phyloP scores from a whole-genome alignment of 2,329 filamentous ascomycete species.

The Fusarium globosum region DNA sequence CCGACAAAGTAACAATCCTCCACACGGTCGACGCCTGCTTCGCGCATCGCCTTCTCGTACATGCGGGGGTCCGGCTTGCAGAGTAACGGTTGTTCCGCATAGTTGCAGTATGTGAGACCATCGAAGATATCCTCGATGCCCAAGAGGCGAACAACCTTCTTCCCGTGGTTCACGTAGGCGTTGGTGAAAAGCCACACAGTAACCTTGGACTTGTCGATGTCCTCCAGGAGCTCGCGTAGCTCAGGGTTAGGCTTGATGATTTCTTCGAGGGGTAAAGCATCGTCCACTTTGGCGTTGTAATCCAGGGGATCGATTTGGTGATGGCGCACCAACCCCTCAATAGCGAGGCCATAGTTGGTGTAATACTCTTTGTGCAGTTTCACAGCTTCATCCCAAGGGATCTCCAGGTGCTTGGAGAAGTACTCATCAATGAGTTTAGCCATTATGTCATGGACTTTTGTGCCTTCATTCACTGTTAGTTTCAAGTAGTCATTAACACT shows the following conservation, averaged over 20 bases:
- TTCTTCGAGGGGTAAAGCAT: constrained; percentile 87
- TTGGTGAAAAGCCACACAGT: constrained; percentile 96
- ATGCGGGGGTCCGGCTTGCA: constrained; percentile 89
- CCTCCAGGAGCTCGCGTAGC: constrained; percentile 79
- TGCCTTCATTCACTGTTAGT: constrained; percentile 58
- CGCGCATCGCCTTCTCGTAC: constrained; percentile 88
- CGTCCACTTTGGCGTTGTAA: constrained; percentile 94
- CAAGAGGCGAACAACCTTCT: constrained; percentile 82
- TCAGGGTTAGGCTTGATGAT: constrained; percentile 83
- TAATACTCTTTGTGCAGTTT: constrained; percentile 93
- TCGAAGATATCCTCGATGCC: constrained; percentile 91
- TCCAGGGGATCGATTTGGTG: constrained; percentile 95
- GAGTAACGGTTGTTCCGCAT: constrained; percentile 75
- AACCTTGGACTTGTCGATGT: constrained; percentile 86
- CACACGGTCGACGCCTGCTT: constrained; percentile 76
- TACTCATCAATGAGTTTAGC: constrained; percentile 78
- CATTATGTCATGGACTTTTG: constrained; percentile 91
- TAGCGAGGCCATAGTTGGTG: constrained; percentile 94
- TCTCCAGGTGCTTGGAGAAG: constrained; percentile 75
- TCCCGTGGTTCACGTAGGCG: constrained; percentile 90
- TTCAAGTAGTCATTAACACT: neutral
- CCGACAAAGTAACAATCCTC: constrained; percentile 93
- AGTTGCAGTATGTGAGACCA: constrained; percentile 95
- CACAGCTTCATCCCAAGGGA: constrained; percentile 82
- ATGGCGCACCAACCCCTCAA: constrained; percentile 92